These are phyloP conservation scores for Suillus brevipes DNA, from an alignment of 768 basidiomycete species.

Conservation along the genomic window DNA sequence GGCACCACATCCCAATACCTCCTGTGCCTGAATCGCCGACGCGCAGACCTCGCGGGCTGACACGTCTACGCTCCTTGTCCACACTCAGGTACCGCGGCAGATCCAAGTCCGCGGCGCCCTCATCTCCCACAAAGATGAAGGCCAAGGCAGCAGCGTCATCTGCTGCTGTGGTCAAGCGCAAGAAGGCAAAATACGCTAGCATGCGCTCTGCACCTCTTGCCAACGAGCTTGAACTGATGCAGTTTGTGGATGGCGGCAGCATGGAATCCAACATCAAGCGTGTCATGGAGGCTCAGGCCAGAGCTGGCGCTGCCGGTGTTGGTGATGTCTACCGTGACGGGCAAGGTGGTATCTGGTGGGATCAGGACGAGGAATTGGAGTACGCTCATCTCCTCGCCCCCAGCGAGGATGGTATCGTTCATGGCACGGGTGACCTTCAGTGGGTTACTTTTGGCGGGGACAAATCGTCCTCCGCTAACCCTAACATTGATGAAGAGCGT, in stretches of 20 bases:
- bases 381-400: constrained; percentile 58
- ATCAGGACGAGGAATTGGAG: constrained; percentile 71
- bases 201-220: constrained; percentile 51
- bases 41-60: constrained; percentile 33
- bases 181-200: constrained; percentile 50
- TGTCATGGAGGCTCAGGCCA: constrained; percentile 56
- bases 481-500: constrained; percentile 31
- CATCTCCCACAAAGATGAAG: constrained; percentile 28
- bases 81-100: constrained; percentile 42
- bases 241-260: constrained; percentile 65
- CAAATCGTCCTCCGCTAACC: constrained; percentile 15
- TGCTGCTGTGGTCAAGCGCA: constrained; percentile 44
- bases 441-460: constrained; percentile 46
- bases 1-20: constrained; percentile 22
- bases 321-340: constrained; percentile 61
- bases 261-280: constrained; percentile 55
- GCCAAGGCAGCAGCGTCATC: constrained; percentile 19
- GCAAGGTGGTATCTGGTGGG: constrained; percentile 66
- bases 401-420: constrained; percentile 27
- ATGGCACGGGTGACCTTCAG: constrained; percentile 33
- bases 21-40: constrained; percentile 12
- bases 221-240: constrained; percentile 68
- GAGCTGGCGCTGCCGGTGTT: constrained; percentile 38
- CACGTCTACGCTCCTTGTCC: constrained; percentile 54
- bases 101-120: constrained; percentile 36